Evolutionary conservation across 495 filamentous ascomycete genomes (phyloP).

Genomic region (Penicillium antarcticum): DNA sequence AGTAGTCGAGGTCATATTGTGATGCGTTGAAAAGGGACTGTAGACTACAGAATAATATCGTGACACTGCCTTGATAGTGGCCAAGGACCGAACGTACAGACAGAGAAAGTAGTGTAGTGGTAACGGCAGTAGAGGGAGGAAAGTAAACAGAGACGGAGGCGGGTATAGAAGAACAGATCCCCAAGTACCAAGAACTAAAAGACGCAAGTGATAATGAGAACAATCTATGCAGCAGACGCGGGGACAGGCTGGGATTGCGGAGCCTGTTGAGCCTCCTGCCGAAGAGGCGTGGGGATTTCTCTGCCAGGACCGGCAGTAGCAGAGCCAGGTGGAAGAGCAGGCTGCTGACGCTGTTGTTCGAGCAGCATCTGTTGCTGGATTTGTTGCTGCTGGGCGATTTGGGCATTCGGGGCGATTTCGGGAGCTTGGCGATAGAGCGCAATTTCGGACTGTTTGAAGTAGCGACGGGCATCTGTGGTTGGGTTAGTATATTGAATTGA

Average conservation of each 20-base stretch:
- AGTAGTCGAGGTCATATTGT: no score
- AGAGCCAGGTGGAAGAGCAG: constrained; percentile 37
- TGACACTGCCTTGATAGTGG: constrained; percentile 12
- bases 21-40: not conserved
- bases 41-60: constrained; percentile 22
- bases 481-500: constrained; percentile 2
- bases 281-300: constrained; percentile 19
- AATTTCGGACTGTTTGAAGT: constrained; percentile 99
- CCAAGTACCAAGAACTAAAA: not conserved
- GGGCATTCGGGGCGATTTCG: constrained; percentile 49
- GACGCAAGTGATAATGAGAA: not conserved
- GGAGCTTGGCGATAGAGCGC: constrained; percentile 94
- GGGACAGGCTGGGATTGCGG: constrained; percentile 18
- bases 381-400: constrained; percentile 45
- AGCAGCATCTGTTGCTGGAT: constrained; percentile 43
- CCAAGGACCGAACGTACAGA: not conserved
- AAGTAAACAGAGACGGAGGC: constrained; percentile 5
- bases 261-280: constrained; percentile 10
- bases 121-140: constrained; percentile 1
- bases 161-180: constrained; percentile 13
- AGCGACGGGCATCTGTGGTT: constrained; percentile 78
- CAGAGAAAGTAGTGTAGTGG: not conserved
- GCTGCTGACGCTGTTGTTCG: constrained; percentile 34
- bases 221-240: constrained; percentile 30
- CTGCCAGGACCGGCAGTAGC: constrained; percentile 40